phyloP scores from a whole-genome alignment of 768 basidiomycete species.

The Kwoniella newhampshirensis region DNA sequence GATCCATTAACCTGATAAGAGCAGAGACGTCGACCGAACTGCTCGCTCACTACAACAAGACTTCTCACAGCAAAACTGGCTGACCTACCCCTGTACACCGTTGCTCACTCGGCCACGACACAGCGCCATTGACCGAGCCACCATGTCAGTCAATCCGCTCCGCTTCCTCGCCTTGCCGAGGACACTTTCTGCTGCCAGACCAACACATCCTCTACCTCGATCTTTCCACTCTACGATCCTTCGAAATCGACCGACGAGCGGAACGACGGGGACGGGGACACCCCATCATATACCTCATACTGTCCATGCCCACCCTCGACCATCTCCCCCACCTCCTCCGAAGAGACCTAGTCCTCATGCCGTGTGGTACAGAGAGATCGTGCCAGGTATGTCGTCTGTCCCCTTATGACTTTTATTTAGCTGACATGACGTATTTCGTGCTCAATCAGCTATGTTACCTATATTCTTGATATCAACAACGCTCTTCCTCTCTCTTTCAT shows the following conservation, averaged over 20 bases:
- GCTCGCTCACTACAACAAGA: too few relatives aligned
- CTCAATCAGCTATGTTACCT: conserved; percentile 43
- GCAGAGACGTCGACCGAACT: too few relatives aligned
- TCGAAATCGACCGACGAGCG: background rate
- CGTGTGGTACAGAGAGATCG: conserved; percentile 53
- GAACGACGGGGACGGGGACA: too few relatives aligned
- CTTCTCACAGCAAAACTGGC: too few relatives aligned
- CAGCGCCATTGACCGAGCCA: too few relatives aligned
- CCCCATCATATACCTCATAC: too few relatives aligned
- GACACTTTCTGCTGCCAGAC: background rate
- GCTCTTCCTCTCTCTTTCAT: conserved; percentile 47
- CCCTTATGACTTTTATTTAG: background rate
- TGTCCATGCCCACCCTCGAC: too few relatives aligned
- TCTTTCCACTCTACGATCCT: conserved; percentile 1
- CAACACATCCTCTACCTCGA: background rate
- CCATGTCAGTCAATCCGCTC: background rate
- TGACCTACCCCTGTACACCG: too few relatives aligned
- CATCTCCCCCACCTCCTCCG: too few relatives aligned
- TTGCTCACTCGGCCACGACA: too few relatives aligned
- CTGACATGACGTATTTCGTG: background rate
- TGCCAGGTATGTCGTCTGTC: conserved; percentile 39
- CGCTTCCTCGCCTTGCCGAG: background rate
- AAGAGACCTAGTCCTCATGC: conserved; percentile 41
- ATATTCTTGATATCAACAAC: conserved; percentile 46
- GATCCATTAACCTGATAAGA: too few relatives aligned